A percentile compares a stretch with the other conserved stretches of the same genome.
These are phyloP conservation scores for Rhodamnia rubescens DNA, from an alignment of 345 rosid species.

Conservation along the genomic window DNA sequence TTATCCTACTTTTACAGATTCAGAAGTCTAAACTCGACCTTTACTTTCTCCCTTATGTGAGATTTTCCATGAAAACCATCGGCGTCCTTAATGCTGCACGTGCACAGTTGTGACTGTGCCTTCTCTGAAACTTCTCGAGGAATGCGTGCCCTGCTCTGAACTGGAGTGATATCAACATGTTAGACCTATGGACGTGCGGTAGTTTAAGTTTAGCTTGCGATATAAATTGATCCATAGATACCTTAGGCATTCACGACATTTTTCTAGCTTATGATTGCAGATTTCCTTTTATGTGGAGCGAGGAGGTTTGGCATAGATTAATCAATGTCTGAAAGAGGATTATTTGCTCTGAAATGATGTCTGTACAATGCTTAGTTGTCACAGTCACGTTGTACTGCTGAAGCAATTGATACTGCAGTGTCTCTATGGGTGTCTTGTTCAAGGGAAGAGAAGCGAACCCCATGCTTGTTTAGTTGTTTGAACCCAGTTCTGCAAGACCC, in stretches of 20 bases:
- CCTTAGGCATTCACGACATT: not conserved
- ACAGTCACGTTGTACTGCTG: not conserved
- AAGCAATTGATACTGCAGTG: not conserved
- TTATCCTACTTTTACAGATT: not conserved
- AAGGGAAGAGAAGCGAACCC: not conserved
- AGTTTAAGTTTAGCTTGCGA: not conserved
- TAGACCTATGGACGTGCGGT: not conserved
- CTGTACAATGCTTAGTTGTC: not conserved
- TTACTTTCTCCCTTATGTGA: not conserved
- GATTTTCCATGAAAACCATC: not conserved
- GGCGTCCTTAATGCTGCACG: not conserved
- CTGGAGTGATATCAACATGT: not conserved
- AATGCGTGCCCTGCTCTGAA: not conserved
- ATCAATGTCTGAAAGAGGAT: not conserved
- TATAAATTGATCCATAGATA: not conserved
- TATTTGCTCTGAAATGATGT: not conserved
- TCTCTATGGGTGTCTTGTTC: not conserved
- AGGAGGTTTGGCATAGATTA: not conserved
- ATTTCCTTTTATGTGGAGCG: not conserved
- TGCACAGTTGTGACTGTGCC: not conserved
- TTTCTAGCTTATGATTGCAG: not conserved
- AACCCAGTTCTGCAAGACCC: not conserved
- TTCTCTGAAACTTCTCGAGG: not conserved
- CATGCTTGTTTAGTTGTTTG: not conserved
- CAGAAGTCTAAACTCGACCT: not conserved